These are phyloP conservation scores for Iris macrosiphon DNA, from an alignment of 106 monocot genomes.

Conservation along the genomic window DNA sequence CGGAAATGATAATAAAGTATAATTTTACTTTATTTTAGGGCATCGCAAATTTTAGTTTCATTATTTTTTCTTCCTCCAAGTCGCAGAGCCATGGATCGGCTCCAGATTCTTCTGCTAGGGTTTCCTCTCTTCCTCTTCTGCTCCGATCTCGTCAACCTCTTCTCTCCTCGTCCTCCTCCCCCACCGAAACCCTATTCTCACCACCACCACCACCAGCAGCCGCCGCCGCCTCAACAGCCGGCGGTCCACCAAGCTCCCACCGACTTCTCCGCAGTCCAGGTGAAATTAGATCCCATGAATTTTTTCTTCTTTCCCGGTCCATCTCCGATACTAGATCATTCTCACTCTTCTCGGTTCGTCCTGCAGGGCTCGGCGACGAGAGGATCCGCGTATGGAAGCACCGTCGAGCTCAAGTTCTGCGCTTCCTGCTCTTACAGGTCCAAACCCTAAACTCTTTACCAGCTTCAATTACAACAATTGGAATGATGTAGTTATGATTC, in stretches of 20 bases:
- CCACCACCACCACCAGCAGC: constrained; percentile 20
- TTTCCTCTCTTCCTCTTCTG: constrained; percentile 81
- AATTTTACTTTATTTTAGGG: too few species aligned
- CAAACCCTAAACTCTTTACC: neutral
- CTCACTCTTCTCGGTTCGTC: neutral
- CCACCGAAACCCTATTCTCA: constrained; percentile 6
- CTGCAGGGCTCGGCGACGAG: constrained; percentile 29
- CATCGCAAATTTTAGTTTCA: too few species aligned
- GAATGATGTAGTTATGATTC: too few species aligned
- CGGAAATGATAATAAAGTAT: too few species aligned
- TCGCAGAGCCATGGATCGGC: constrained; percentile 45
- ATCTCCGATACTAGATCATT: neutral
- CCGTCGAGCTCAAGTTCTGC: constrained; percentile 78
- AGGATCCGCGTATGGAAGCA: constrained; percentile 47
- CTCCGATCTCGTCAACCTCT: constrained; percentile 85
- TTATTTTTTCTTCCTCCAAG: too few species aligned
- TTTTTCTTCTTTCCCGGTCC: neutral
- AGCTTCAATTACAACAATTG: too few species aligned
- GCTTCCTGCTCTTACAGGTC: constrained; percentile 88
- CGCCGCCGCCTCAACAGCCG: constrained; percentile 8
- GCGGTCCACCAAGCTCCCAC: too few species aligned
- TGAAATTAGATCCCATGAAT: neutral
- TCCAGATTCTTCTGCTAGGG: constrained; percentile 52
- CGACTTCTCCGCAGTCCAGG: constrained; percentile 21
- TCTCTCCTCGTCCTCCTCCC: constrained; percentile 45